Evolutionary conservation across 2,329 filamentous ascomycete genomes (phyloP).

Genomic region (Botrytis fabae): DNA sequence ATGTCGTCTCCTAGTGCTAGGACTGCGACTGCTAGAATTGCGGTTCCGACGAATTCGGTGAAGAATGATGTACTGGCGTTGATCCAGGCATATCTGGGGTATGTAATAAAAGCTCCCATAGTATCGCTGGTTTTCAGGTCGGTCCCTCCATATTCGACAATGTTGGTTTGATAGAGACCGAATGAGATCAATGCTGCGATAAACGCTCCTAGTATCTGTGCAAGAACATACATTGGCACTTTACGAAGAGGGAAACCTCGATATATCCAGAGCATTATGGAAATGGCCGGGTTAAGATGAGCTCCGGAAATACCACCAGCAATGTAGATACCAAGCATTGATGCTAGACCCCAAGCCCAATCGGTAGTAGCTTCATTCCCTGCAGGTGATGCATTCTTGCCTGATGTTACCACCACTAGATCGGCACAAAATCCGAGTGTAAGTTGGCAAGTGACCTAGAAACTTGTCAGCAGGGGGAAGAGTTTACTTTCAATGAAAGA

Average conservation of each 20-base stretch:
- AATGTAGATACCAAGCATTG: conserved; percentile 52
- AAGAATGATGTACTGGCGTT: conserved; percentile 46
- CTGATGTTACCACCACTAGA: conserved; percentile 43
- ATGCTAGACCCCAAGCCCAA: conserved; percentile 55
- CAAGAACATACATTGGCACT: conserved; percentile 51
- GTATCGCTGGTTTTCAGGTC: conserved; percentile 38
- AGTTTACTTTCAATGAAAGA: not conserved
- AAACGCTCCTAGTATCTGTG: conserved; percentile 55
- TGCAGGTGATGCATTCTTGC: conserved; percentile 27
- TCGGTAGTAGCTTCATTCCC: conserved; percentile 48
- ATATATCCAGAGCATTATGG: conserved; percentile 49
- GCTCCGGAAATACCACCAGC: conserved; percentile 50
- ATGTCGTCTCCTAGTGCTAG: conserved; percentile 49
- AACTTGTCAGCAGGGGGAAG: not conserved
- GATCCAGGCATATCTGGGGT: conserved; percentile 45
- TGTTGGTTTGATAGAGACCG: conserved; percentile 45
- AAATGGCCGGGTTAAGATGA: conserved; percentile 48
- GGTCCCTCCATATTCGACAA: conserved; percentile 35
- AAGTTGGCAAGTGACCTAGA: conserved; percentile 42
- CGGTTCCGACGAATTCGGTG: conserved; percentile 49
- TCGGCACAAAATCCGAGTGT: conserved; percentile 51
- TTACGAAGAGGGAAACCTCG: conserved; percentile 55
- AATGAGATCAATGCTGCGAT: conserved; percentile 50
- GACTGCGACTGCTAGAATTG: conserved; percentile 45
- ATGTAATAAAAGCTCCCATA: conserved; percentile 48